Conservation (phyloP, 1,284 basidiomycete species). For the Cryptococcus neoformans region DNA sequence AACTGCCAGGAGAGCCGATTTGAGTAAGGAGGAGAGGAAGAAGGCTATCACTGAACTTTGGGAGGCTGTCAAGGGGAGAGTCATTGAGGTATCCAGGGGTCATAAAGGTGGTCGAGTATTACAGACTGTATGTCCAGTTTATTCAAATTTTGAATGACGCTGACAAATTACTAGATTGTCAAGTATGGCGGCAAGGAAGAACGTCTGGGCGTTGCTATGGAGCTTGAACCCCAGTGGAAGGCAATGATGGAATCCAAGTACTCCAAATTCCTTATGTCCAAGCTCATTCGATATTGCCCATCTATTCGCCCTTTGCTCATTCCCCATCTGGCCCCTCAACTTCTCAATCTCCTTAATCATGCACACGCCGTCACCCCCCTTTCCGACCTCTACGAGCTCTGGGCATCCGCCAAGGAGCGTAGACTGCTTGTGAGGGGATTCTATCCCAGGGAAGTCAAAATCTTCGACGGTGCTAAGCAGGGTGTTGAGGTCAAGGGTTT, state of each 20-base stretch:
- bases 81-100: conserved; percentile 80
- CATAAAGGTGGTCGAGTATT: conserved; percentile 86
- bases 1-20: conserved; percentile 69
- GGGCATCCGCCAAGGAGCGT: conserved; percentile 76
- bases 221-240: conserved; percentile 73
- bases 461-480: conserved; percentile 67
- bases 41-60: conserved; percentile 69
- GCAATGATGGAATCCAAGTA: conserved; percentile 80
- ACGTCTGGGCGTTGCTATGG: conserved; percentile 70
- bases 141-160: background rate
- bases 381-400: conserved; percentile 81
- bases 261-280: conserved; percentile 85
- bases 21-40: conserved; percentile 66
- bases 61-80: conserved; percentile 67
- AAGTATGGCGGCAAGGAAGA: conserved; percentile 77
- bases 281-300: conserved; percentile 73
- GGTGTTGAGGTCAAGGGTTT: conserved; percentile 54
- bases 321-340: conserved; percentile 67
- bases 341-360: conserved; percentile 72
- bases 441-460: conserved; percentile 69
- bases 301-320: conserved; percentile 65
- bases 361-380: conserved; percentile 72
- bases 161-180: conserved; percentile 54
- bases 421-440: conserved; percentile 75
- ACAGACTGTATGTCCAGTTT: conserved; percentile 58